phyloP scores from a whole-genome alignment of 2,329 filamentous ascomycete species.

The Sordariomycetes sp. region DNA sequence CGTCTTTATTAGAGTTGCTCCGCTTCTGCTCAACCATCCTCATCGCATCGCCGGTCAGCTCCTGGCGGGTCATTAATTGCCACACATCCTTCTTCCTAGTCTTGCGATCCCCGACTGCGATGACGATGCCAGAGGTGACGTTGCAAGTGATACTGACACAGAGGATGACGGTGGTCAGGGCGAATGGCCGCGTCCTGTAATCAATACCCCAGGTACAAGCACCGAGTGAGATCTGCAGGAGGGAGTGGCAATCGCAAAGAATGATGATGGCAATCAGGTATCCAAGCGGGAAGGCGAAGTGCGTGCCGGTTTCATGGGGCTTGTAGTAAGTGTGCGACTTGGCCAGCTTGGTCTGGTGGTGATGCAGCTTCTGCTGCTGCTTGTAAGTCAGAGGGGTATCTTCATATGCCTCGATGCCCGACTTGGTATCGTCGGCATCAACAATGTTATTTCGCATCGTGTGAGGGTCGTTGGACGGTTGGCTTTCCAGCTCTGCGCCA shows the following conservation, averaged over 20 bases:
- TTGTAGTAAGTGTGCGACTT: conserved; percentile 86
- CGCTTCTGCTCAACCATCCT: conserved; percentile 38
- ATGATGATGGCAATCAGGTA: conserved; percentile 71
- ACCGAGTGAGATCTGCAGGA: conserved; percentile 72
- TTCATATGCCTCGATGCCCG: conserved; percentile 30
- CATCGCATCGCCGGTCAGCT: conserved; percentile 55
- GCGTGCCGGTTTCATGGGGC: conserved; percentile 75
- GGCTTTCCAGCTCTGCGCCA: not conserved
- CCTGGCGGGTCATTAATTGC: conserved; percentile 66
- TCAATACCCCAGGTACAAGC: conserved; percentile 71
- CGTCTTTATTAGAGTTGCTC: conserved; percentile 8
- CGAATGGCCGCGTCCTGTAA: conserved; percentile 59
- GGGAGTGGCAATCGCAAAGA: conserved; percentile 68
- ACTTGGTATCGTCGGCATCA: conserved; percentile 30
- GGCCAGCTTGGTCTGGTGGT: conserved; percentile 73
- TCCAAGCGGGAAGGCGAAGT: conserved; percentile 67
- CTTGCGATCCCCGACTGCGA: conserved; percentile 64
- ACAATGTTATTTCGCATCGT: conserved; percentile 14
- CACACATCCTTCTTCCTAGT: conserved; percentile 82
- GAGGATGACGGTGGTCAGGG: conserved; percentile 73
- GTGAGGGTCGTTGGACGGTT: conserved; percentile 1
- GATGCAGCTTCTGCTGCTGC: conserved; percentile 61
- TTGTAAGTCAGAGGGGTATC: conserved; percentile 52
- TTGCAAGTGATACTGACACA: conserved; percentile 72
- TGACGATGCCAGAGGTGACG: conserved; percentile 66